phyloP scores from a whole-genome alignment of 1,284 basidiomycete genomes.

The Gomphus sp. region DNA sequence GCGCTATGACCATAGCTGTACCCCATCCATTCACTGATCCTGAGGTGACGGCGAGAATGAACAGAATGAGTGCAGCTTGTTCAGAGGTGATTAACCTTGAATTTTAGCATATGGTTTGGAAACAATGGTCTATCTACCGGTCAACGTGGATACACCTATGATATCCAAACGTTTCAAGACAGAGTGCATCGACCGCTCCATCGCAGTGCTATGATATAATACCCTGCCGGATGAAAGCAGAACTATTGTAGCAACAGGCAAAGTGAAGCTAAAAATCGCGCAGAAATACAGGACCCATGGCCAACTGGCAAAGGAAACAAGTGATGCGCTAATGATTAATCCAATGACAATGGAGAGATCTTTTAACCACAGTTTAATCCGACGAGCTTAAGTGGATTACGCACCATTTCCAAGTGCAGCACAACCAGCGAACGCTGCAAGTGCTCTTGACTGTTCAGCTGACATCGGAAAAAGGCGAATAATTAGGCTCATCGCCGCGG shows the following conservation, averaged over 20 bases:
- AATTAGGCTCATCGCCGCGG: conserved; percentile 37
- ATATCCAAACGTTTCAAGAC: conserved; percentile 29
- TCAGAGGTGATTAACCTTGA: too few relatives aligned
- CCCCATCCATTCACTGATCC: conserved; percentile 36
- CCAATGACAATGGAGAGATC: conserved; percentile 25
- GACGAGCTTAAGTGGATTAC: conserved; percentile 9
- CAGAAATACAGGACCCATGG: conserved; percentile 30
- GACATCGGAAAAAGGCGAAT: conserved; percentile 37
- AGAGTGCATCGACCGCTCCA: conserved; percentile 4
- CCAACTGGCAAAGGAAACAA: conserved; percentile 26
- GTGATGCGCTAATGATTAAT: conserved; percentile 33
- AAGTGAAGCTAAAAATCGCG: conserved; percentile 23
- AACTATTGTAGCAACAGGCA: conserved; percentile 23
- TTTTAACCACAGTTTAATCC: not conserved
- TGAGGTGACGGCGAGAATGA: conserved; percentile 40
- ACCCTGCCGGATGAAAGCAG: conserved; percentile 13
- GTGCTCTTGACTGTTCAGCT: conserved; percentile 33
- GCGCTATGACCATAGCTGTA: conserved; percentile 29
- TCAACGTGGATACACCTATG: conserved; percentile 30
- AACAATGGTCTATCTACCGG: conserved; percentile 18
- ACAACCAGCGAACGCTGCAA: conserved; percentile 35
- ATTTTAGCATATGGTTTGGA: too few relatives aligned
- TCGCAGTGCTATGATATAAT: not conserved
- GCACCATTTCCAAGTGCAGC: conserved; percentile 36
- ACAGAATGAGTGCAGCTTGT: conserved; percentile 27